Evolutionary conservation across 2,329 filamentous ascomycete genomes (phyloP), one percentile per base, ranked within the genome.

Genomic region (Trichoderma asperellum): DNA sequence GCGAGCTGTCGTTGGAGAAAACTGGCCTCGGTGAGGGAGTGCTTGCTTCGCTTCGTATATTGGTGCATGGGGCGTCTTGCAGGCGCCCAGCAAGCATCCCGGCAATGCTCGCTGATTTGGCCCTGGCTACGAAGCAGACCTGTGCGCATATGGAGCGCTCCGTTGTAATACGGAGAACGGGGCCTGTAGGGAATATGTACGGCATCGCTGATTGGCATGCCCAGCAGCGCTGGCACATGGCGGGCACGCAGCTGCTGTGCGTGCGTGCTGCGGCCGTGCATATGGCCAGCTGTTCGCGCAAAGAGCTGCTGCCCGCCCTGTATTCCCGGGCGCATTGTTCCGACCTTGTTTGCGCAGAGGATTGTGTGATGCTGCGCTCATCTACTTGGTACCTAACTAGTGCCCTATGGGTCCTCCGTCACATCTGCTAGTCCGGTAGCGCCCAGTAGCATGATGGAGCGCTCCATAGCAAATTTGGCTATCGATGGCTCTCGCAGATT

Each of bases 271-370:
- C 63, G 63, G 24, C 63, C 63, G 63, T 66, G 63, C 63, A 66
- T 47, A 40, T 58, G 63, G 63, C 63, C 63, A 66, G 63, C 63
- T 66, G 63, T 66, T 66, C 63, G 63, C 63, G 63, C 63, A 66
- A 35, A 47, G 57, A 43, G 35, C 61, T 64, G 53, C 61, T 64
- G 53, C 49, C 61, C 61, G 61, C 61, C 61, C 63, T 49, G 53
- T 49, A 27, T 49, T 32, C 63, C 63, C 52, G 63, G 62, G 37
- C 63, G 53, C 63, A 58, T 57, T 47, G 52, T n/a, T 64, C 49
- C 43, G 59, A 47, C 58, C 47, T 11, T 24, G 47, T 49, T 49
- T 49, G 47, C 40, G 53, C 62, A 35, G 35, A 56, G 49, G 60
- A 40, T 37, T 55, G 34, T 34, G 21, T 55, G 60, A n/a, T 63